These are phyloP conservation scores for Citeromyces nyonsensis DNA, from an alignment of 805 yeast species.

Conservation along the genomic window DNA sequence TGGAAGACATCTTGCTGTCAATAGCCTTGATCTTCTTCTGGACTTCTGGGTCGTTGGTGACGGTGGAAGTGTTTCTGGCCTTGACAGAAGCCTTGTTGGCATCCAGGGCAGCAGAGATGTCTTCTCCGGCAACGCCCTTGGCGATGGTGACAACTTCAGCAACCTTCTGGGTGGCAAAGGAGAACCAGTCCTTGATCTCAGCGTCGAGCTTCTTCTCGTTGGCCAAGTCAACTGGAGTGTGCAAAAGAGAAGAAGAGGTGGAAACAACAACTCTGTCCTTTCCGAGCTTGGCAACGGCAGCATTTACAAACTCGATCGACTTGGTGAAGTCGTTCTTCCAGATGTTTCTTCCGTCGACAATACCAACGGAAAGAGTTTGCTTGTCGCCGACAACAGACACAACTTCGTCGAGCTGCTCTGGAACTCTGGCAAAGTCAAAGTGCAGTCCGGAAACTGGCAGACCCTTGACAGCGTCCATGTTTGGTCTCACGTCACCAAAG, in stretches of 20 bases:
- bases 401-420: slow-evolving; percentile 88
- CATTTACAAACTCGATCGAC: slow-evolving; percentile 69
- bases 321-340: slow-evolving; percentile 94
- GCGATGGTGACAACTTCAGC: slow-evolving; percentile 83
- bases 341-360: slow-evolving; percentile 97
- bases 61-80: slow-evolving; percentile 73
- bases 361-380: slow-evolving; percentile 89
- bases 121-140: slow-evolving; percentile 72
- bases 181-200: slow-evolving; percentile 93
- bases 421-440: slow-evolving; percentile 90
- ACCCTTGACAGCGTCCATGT: slow-evolving; percentile 74
- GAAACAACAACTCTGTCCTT: slow-evolving; percentile 77
- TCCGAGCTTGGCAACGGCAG: slow-evolving; percentile 78
- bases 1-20: slow-evolving; percentile 62
- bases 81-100: slow-evolving; percentile 80
- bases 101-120: slow-evolving; percentile 60
- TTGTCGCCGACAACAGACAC: slow-evolving; percentile 44
- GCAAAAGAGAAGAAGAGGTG: slow-evolving; percentile 92
- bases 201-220: slow-evolving; percentile 85
- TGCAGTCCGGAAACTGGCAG: slow-evolving; percentile 94
- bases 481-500: slow-evolving; percentile 98
- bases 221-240: slow-evolving; percentile 94
- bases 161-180: slow-evolving; percentile 95
- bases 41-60: slow-evolving; percentile 87
- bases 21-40: slow-evolving; percentile 72